Evolutionary conservation across 2,329 filamentous ascomycete genomes (phyloP).

Genomic region (Cytospora chrysosperma): DNA sequence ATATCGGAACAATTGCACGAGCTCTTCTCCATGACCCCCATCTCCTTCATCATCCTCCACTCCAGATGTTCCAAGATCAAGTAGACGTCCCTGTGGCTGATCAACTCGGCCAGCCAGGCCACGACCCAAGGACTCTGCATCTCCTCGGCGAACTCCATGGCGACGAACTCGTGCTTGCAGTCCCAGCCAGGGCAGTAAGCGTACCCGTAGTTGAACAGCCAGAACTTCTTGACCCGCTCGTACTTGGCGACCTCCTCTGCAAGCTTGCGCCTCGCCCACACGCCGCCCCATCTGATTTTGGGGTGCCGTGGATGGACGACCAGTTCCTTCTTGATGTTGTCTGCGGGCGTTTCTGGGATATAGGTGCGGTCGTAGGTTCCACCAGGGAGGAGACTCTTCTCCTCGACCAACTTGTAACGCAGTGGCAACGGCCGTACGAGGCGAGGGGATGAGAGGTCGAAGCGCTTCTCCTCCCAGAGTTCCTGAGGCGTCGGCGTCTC

Average conservation of each 20-base stretch:
- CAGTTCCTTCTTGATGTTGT: conserved; percentile 22
- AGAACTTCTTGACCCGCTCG: conserved; percentile 19
- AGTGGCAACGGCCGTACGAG: conserved; percentile 9
- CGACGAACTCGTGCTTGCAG: conserved; percentile 12
- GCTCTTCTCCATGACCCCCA: conserved; percentile 1
- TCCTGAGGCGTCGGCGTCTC: not conserved
- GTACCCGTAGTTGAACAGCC: conserved; percentile 14
- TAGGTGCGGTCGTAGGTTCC: not conserved
- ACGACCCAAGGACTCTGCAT: conserved; percentile 17
- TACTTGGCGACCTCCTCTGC: conserved; percentile 16
- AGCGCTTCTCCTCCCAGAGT: conserved; percentile 2
- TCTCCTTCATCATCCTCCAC: conserved; percentile 1
- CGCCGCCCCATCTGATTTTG: conserved; percentile 5
- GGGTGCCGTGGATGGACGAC: conserved; percentile 2
- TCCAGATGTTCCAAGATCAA: conserved; percentile 1
- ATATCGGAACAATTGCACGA: too few relatives aligned
- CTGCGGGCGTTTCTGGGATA: conserved; percentile 1
- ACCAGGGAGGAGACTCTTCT: not conserved
- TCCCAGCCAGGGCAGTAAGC: conserved; percentile 7
- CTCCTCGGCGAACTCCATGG: conserved; percentile 9
- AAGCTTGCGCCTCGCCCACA: conserved; percentile 13
- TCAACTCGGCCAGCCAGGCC: conserved; percentile 18
- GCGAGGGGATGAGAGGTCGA: conserved; percentile 7
- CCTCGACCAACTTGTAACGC: conserved; percentile 2
- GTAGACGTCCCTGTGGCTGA: conserved; percentile 5